Evolutionary conservation across 305 asterid genomes (phyloP).

Genomic region (Fraxinus baroniana): DNA sequence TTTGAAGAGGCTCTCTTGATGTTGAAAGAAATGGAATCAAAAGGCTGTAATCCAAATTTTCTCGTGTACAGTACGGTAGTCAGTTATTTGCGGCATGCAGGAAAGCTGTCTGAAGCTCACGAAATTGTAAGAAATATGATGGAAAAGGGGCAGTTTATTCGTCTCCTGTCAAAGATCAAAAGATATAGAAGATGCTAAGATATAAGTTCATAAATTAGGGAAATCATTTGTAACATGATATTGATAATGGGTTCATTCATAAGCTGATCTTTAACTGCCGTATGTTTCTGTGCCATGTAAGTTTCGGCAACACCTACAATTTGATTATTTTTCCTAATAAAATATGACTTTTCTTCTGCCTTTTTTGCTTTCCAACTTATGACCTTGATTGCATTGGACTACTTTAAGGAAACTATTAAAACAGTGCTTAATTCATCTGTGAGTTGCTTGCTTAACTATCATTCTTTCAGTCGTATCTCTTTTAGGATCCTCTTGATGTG

Average conservation of each 20-base stretch:
- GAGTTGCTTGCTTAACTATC: not conserved
- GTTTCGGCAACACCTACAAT: constrained; percentile 19
- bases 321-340: constrained; percentile 21
- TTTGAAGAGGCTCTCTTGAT: constrained; percentile 76
- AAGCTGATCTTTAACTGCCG: constrained; percentile 19
- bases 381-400: constrained; percentile 12
- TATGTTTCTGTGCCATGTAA: constrained; percentile 24
- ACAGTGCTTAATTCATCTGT: not conserved
- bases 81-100: constrained; percentile 71
- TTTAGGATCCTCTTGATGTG: not conserved
- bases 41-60: constrained; percentile 86
- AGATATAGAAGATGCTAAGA: constrained; percentile 62
- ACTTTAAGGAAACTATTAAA: not conserved
- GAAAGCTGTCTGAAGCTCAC: constrained; percentile 72
- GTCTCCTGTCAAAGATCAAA: constrained; percentile 67
- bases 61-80: constrained; percentile 88
- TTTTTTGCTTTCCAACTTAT: not conserved
- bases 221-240: constrained; percentile 24
- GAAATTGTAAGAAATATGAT: constrained; percentile 70
- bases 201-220: constrained; percentile 12
- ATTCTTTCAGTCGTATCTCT: not conserved
- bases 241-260: constrained; percentile 12
- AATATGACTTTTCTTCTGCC: not conserved
- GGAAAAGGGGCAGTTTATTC: constrained; percentile 71
- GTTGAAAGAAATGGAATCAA: constrained; percentile 84